Percentiles rank a stretch among this genome's conserved stretches.
These are phyloP conservation scores for Ambrosia artemisiifolia DNA, from an alignment of 129 eudicot species.

Conservation along the genomic window DNA sequence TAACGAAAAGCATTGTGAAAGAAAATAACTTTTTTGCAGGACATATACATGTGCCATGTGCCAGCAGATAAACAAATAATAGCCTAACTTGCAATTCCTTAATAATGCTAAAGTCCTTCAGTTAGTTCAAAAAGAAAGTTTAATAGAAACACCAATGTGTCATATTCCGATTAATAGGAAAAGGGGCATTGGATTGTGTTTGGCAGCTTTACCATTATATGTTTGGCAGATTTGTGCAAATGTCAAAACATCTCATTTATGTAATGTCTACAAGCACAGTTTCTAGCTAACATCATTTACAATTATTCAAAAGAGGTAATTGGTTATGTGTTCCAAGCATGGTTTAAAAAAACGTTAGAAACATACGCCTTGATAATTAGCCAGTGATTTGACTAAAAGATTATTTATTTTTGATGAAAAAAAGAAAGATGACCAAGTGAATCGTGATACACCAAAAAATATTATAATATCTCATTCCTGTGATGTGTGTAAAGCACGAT, in stretches of 20 bases:
- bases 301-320: neutral
- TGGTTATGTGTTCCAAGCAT: neutral
- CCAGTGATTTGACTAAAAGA: no score
- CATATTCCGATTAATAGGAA: conserved; percentile 11
- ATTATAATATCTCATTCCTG: conserved; percentile 6
- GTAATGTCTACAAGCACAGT: neutral
- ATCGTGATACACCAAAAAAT: no score
- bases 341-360: no score
- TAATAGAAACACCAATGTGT: neutral
- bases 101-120: conserved; percentile 20
- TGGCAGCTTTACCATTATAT: conserved; percentile 20
- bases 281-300: conserved; percentile 17
- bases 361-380: no score
- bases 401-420: no score
- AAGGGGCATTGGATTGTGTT: conserved; percentile 4
- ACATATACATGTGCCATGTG: conserved; percentile 31
- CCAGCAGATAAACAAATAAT: conserved; percentile 17
- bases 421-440: no score
- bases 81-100: conserved; percentile 31
- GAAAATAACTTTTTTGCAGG: neutral
- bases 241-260: conserved; percentile 11
- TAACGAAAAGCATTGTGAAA: neutral
- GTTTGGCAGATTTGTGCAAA: conserved; percentile 9
- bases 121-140: conserved; percentile 8
- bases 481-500: neutral